A percentile compares a stretch with the other conserved stretches of the same genome.
Conservation (phyloP, 306 rosid species). For the Hippophae gyantsensis region DNA sequence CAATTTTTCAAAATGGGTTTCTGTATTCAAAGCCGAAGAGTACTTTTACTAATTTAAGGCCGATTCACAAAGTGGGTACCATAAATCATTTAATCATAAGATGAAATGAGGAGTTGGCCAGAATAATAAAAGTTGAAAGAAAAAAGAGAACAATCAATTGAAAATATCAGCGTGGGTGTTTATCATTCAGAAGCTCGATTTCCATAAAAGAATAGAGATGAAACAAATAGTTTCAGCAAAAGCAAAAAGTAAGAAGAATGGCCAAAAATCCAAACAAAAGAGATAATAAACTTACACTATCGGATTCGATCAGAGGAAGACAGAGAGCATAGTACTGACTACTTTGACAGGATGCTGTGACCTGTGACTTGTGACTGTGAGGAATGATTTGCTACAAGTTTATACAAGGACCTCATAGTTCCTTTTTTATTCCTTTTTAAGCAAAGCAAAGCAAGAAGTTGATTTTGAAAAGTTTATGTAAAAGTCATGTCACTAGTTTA, state of each 20-base stretch:
- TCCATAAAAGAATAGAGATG: neutral
- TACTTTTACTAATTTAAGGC: neutral
- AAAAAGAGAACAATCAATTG: neutral
- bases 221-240: neutral
- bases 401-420: too few relatives aligned
- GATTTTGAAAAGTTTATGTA: too few relatives aligned
- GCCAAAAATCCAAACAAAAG: neutral
- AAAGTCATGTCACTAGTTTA: too few relatives aligned
- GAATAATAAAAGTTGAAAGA: neutral
- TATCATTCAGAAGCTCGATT: neutral
- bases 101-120: neutral
- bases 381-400: too few relatives aligned
- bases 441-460: too few relatives aligned
- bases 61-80: neutral
- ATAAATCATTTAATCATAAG: neutral
- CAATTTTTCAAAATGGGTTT: neutral
- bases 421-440: too few relatives aligned
- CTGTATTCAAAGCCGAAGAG: constrained; percentile 7
- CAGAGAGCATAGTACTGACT: too few relatives aligned
- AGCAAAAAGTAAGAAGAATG: neutral
- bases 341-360: too few relatives aligned
- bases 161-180: neutral
- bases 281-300: constrained; percentile 19
- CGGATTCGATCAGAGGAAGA: neutral
- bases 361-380: too few relatives aligned